Conservation (phyloP, 1,139 yeast species). For the Magnusiomyces magnusii region DNA sequence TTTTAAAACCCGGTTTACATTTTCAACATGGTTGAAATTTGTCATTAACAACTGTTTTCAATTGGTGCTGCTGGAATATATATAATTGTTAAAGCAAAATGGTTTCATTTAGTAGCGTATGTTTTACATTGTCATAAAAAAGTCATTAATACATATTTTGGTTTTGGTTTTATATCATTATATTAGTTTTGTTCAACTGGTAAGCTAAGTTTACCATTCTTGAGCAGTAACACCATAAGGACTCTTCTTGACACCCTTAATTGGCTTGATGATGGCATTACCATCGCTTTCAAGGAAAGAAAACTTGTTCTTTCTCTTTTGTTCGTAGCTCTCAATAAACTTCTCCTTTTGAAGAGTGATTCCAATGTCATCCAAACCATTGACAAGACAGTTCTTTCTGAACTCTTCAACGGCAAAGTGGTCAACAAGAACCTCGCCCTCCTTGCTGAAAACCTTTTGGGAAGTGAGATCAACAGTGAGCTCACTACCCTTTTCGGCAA, state of each 20-base stretch:
- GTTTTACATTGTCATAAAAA: no score
- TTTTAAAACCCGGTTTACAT: no score
- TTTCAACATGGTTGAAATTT: no score
- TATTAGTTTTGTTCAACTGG: not conserved
- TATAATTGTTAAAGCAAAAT: no score
- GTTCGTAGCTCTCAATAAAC: constrained; percentile 65
- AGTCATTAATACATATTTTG: not conserved
- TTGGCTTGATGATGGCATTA: constrained; percentile 47
- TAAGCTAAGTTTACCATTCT: constrained; percentile 50
- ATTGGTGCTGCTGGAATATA: no score
- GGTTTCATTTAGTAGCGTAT: no score
- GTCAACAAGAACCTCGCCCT: constrained; percentile 67
- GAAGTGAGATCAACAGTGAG: constrained; percentile 78
- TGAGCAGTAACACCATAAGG: constrained; percentile 63
- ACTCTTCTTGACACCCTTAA: constrained; percentile 62
- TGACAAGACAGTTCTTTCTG: constrained; percentile 89
- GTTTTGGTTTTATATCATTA: not conserved
- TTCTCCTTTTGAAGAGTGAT: constrained; percentile 87
- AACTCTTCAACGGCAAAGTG: constrained; percentile 82
- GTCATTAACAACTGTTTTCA: no score
- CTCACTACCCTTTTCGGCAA: constrained; percentile 64
- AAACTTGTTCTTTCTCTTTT: constrained; percentile 62
- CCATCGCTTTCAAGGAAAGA: constrained; percentile 91
- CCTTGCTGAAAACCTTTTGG: constrained; percentile 68
- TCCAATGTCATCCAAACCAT: constrained; percentile 96